phyloP scores from a whole-genome alignment of 148 eudicot species.

The Cornus suecica region DNA sequence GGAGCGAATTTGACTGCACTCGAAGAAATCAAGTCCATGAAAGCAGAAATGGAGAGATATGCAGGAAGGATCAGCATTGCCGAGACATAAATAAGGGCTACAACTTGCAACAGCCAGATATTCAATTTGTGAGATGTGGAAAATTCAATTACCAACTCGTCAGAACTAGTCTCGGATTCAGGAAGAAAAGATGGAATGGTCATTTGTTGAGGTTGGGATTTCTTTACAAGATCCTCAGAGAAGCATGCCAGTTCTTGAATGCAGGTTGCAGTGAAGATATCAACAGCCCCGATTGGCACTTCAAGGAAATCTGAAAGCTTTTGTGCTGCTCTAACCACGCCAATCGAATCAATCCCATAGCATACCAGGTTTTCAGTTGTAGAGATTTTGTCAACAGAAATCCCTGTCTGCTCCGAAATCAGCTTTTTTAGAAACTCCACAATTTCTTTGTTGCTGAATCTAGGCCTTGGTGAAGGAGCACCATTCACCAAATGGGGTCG shows the following conservation, averaged over 20 bases:
- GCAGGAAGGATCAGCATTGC: slow-evolving; percentile 34
- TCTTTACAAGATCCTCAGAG: slow-evolving; percentile 34
- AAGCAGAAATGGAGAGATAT: slow-evolving; percentile 35
- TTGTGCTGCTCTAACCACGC: slow-evolving; percentile 64
- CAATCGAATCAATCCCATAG: slow-evolving; percentile 57
- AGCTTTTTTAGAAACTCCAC: slow-evolving; percentile 34
- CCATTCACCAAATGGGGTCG: slow-evolving; percentile 10
- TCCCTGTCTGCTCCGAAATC: slow-evolving; percentile 43
- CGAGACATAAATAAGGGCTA: slow-evolving; percentile 33
- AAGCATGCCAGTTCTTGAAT: slow-evolving; percentile 45
- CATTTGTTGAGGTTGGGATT: slow-evolving; percentile 32
- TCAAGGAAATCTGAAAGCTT: slow-evolving; percentile 52
- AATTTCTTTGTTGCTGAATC: slow-evolving; percentile 27
- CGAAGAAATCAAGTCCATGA: slow-evolving; percentile 13
- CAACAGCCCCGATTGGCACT: slow-evolving; percentile 49
- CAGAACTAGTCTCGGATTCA: slow-evolving; percentile 13
- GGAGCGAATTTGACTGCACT: neutral
- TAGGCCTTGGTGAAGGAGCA: slow-evolving; percentile 17
- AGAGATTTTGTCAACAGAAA: slow-evolving; percentile 35
- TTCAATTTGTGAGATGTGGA: slow-evolving; percentile 21
- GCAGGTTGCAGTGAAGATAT: slow-evolving; percentile 55
- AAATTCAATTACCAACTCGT: slow-evolving; percentile 27
- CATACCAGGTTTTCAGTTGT: slow-evolving; percentile 34
- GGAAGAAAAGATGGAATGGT: slow-evolving; percentile 8
- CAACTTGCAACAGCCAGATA: slow-evolving; percentile 30